Evolutionary conservation across 129 eudicot genomes (phyloP).

Genomic region (Pseudognaphalium luteoalbum): DNA sequence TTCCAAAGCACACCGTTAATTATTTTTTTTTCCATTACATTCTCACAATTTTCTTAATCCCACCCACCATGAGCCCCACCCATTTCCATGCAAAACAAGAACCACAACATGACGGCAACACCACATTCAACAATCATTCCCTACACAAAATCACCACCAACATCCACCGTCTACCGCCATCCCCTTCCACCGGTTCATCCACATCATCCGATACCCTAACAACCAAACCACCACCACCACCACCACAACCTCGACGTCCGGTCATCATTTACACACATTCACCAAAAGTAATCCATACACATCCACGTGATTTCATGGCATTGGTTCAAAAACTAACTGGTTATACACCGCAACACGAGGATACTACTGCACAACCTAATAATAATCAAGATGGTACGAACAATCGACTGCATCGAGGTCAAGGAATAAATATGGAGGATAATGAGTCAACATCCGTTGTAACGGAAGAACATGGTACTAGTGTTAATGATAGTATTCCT

Average conservation of each 20-base stretch:
- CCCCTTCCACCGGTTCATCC: slow-evolving; percentile 38
- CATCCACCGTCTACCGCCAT: slow-evolving; percentile 30
- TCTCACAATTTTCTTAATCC: background rate
- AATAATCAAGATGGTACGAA: background rate
- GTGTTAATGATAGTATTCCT: slow-evolving; percentile 31
- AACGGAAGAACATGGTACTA: slow-evolving; percentile 47
- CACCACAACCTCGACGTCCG: slow-evolving; percentile 44
- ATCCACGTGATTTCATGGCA: slow-evolving; percentile 64
- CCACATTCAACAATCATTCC: slow-evolving; percentile 16
- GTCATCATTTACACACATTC: slow-evolving; percentile 68
- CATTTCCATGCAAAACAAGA: slow-evolving; percentile 44
- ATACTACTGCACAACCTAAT: slow-evolving; percentile 12
- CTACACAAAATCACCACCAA: slow-evolving; percentile 43
- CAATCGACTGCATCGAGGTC: background rate
- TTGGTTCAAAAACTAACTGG: slow-evolving; percentile 66
- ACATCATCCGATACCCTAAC: slow-evolving; percentile 14
- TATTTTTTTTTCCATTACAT: background rate
- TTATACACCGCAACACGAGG: slow-evolving; percentile 21
- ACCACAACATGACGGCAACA: slow-evolving; percentile 14
- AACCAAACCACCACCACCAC: background rate
- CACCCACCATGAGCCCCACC: slow-evolving; percentile 41
- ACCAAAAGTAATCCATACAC: slow-evolving; percentile 57
- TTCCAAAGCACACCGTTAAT: background rate
- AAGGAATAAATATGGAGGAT: slow-evolving; percentile 31
- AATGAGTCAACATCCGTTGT: slow-evolving; percentile 50